Base-by-base conservation (phyloP, 2,329 filamentous ascomycete genomes). In the Zelopaecilomyces penicillatus region DNA sequence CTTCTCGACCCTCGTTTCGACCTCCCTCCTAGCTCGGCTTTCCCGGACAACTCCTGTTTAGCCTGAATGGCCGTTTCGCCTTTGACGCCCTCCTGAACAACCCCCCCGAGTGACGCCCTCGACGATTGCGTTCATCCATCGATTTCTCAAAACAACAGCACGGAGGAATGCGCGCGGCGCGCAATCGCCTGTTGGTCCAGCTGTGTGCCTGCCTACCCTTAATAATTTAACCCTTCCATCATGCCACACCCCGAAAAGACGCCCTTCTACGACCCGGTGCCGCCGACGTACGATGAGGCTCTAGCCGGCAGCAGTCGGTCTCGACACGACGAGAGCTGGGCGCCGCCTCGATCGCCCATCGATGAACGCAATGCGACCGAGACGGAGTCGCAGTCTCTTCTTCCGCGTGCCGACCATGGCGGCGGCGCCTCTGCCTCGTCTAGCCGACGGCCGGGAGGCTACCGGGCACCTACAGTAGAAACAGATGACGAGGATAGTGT, bases 401-500 rank as follows among this genome's bases (percentile, higher is more conserved):
- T 95, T 35, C 74, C 72, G 43, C 69, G 75, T 44, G 72, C 74
- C 45, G 66, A 65, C 51, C 68, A 61, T 44, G 59, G 30, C 7
- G 37, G 58, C 32, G 53, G 63, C 5, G 60, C 65, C 28, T 63
- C 64, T 6, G 66, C 69, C 32, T 19, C 19, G 19, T 19, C 19
- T 19, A 19, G 19, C 19, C 65, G 70, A 45, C 69, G 72, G 47
- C 68, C 69, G 33, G 52, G 57, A 42, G 80, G 80, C 51, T 95
- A 96, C 64, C 82, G 81, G 30, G 77, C 83, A 33, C 89, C 91
- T 1, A 90, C 85, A 1, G 89, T 91, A 50, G 85, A 93, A 64
- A 74, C 69, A 2, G 89, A 88, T 46, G 83, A 82, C 49, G 83
- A 90, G 50, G 74, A 73, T 47, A 72, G 72, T 52, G 59, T 71